Evolutionary conservation across 345 rosid genomes (phyloP), one percentile per base, ranked within the genome.

Genomic region (Chamaenerion angustifolium): DNA sequence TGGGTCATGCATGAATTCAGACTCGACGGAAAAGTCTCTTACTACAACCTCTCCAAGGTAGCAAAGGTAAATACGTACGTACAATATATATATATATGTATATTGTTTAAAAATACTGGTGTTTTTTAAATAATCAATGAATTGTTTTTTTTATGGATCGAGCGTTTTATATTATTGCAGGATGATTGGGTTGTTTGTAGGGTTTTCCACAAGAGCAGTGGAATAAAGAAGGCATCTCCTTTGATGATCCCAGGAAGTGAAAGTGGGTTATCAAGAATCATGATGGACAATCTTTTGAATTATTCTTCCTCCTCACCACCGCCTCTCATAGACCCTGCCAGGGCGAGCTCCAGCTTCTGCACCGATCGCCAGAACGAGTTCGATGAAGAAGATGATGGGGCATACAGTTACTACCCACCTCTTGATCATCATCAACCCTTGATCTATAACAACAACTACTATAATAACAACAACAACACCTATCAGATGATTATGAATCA

Each of bases 1-100:
- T 46, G 49, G 49, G 49, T 46, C 8, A 46, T 46, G 49, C 49
- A 46, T 46, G 49, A 46, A 12, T 46, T 15, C 19, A 46, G 49
- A 4, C 49, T 46, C 23, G 17, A 46, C 7, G 49, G 17, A 9
- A 46, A 15, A 13, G 14, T 46, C 19, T 46, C 49, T 4, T 46
- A 46, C n/a, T 46, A 46, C 12, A 46, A 46, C 6, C 19, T 46
- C 21, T 15, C 49, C n/a, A 46, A 21, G 17, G 17, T 21, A 15
- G 5, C 49, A 11, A 46, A 46, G 49, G 49, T 46, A 46, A 15
- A 2, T 21, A 46, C 11, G 8, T 15, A 46, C 14, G 14, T 15
- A 15, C n/a, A 46, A 15, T 10, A 21, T 21, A 4, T 21, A 0
- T 21, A 21, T 21, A 21, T 21, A 21, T 21, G 25, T 21, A 21